These are phyloP conservation scores for Fomitopsis serialis DNA, from an alignment of 768 basidiomycete genomes.

Conservation along the genomic window DNA sequence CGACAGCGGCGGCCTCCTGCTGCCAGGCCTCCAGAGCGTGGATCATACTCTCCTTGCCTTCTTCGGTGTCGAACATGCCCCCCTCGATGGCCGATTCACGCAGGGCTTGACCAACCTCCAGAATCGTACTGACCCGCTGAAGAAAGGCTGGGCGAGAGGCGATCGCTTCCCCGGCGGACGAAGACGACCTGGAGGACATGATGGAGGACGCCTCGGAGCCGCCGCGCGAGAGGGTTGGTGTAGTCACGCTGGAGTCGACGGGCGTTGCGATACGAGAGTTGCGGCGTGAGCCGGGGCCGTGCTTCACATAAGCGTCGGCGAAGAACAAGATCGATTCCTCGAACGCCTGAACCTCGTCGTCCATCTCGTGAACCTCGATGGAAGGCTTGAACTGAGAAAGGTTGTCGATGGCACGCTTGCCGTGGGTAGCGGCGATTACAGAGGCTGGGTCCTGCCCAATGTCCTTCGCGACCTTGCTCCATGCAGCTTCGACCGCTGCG, in stretches of 20 bases:
- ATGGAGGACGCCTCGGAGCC: constrained; percentile 39
- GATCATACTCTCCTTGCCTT: constrained; percentile 20
- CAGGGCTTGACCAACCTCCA: constrained; percentile 30
- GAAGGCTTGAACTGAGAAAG: constrained; percentile 55
- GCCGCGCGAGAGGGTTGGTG: constrained; percentile 37
- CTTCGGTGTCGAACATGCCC: constrained; percentile 6
- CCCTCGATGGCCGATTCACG: constrained; percentile 27
- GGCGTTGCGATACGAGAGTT: constrained; percentile 17
- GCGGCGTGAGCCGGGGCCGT: constrained; percentile 33
- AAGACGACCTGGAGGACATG: constrained; percentile 38
- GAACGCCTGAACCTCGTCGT: constrained; percentile 51
- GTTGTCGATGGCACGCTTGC: constrained; percentile 74
- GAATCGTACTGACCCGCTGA: constrained; percentile 32
- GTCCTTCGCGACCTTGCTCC: constrained; percentile 67
- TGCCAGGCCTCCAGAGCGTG: constrained; percentile 46
- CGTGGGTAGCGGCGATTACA: constrained; percentile 71
- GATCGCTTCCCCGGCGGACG: constrained; percentile 25
- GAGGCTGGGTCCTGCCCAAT: constrained; percentile 61
- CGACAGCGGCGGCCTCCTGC: constrained; percentile 48
- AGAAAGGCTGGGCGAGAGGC: constrained; percentile 42
- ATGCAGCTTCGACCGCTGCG: constrained; percentile 68
- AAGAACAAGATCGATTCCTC: constrained; percentile 62
- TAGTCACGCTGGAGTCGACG: constrained; percentile 29
- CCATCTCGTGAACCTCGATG: constrained; percentile 52
- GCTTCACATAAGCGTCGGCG: constrained; percentile 52